Percentiles rank a stretch among this genome's conserved stretches.
Conservation (phyloP, 768 basidiomycete species). For the Russula griseocarnosa region DNA sequence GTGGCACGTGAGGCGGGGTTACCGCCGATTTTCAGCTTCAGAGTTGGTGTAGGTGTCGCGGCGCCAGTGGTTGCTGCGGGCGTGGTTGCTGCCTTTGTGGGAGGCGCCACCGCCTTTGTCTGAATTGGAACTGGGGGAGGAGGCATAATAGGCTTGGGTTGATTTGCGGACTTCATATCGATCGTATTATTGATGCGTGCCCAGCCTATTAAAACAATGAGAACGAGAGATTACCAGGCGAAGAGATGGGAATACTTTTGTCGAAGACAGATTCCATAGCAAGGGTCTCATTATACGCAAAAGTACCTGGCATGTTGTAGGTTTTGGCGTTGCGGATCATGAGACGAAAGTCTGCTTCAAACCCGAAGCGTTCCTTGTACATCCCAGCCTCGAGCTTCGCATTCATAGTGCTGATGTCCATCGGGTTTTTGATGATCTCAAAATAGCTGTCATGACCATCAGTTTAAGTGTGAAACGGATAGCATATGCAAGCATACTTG, state of each 20-base stretch:
- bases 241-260: conserved; percentile 49
- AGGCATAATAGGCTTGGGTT: conserved; percentile 26
- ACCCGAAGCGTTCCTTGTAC: conserved; percentile 79
- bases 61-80: conserved; percentile 1
- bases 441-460: conserved; percentile 63
- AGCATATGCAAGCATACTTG: conserved; percentile 49
- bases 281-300: conserved; percentile 71
- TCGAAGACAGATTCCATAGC: conserved; percentile 79
- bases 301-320: conserved; percentile 73
- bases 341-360: conserved; percentile 81
- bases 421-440: conserved; percentile 83
- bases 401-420: conserved; percentile 88
- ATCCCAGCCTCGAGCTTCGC: conserved; percentile 83
- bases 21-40: conserved; percentile 37
- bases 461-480: conserved; percentile 12
- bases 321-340: conserved; percentile 84
- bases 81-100: conserved; percentile 11
- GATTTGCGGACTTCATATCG: conserved; percentile 50
- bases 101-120: conserved; percentile 1
- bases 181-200: conserved; percentile 78
- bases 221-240: conserved; percentile 8
- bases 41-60: conserved; percentile 35
- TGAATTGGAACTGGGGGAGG: conserved; percentile 28
- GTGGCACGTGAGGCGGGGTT: conserved; percentile 26
- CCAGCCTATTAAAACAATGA: conserved; percentile 60